phyloP scores from a whole-genome alignment of 305 asterid species.

The Fraxinus sp. region DNA sequence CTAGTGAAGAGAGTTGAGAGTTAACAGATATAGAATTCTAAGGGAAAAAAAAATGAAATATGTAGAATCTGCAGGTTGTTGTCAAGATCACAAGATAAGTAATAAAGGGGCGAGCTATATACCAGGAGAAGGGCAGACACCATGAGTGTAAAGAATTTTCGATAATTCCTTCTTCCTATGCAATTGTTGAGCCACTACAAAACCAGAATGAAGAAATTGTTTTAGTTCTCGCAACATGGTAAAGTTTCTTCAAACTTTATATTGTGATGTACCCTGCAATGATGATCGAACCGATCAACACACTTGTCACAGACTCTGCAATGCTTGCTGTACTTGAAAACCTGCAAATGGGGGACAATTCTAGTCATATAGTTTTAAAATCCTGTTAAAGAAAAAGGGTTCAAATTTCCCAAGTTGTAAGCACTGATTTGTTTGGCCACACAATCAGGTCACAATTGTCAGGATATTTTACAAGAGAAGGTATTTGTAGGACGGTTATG shows the following conservation, averaged over 20 bases:
- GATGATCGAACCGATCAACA: constrained; percentile 92
- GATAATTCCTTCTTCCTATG: constrained; percentile 85
- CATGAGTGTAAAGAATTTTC: constrained; percentile 91
- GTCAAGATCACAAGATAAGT: constrained; percentile 2
- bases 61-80: neutral
- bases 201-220: constrained; percentile 18
- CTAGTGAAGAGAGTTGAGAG: neutral
- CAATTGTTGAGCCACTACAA: constrained; percentile 98
- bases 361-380: neutral
- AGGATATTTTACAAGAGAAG: neutral
- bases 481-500: neutral
- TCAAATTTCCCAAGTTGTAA: neutral
- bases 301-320: constrained; percentile 99
- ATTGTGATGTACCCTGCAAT: constrained; percentile 78
- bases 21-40: neutral
- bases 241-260: constrained; percentile 3
- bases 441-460: neutral
- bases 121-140: constrained; percentile 97
- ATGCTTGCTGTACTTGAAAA: constrained; percentile 95
- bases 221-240: constrained; percentile 8
- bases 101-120: constrained; percentile 37
- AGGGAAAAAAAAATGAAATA: neutral
- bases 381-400: neutral
- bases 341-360: constrained; percentile 47
- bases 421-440: neutral